Base-by-base conservation (phyloP, 345 rosid species). In the Noccaea caerulescens region DNA sequence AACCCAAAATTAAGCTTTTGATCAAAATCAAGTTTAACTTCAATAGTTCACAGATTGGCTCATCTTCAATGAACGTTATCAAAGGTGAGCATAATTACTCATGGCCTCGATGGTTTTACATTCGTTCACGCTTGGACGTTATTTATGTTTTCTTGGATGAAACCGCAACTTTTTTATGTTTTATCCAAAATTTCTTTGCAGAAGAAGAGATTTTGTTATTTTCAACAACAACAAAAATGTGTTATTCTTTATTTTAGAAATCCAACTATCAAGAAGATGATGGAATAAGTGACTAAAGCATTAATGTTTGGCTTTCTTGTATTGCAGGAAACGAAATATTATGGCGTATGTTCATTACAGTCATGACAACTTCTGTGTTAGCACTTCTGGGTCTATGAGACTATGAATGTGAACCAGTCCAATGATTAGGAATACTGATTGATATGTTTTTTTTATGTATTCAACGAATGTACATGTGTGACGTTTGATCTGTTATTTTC, bases 331-430 rank as follows among this genome's bases (percentile, higher is more conserved):
- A 50, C 25, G 10, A 51, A 37, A 37, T 51, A 27, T 51, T 51
- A 20, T 5, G 59, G 18, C 51, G 49, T n/a, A 51, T 38, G 0
- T 51, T 50, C n/a, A 38, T 50, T 20, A 38, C 49, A 3, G 37
- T 16, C 58, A 23, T 65, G 49, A 38, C 70, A 50, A 33, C 43
- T 32, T 63, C 55, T 54, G 32, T 63, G 55, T 46, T 63, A 45
- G 55, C 68, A 46, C 16, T 46, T 46, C 55, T 63, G 8, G 16
- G 32, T 46, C 10, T 45, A 14, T 25, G 27, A 25, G 27, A 25
- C 27, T 25, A 25, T 25, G 27, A 25, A 25, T 25, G 27, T 46
- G 55, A 63, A 45, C 10, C 2, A 32, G 6, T 32, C 42, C 27
- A 44, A 0, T 8, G 39, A 14, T 10, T 13, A 3, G 5, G 6